Base-by-base conservation (phyloP, 1,139 yeast species). In the Scheffersomyces illinoinensis region DNA sequence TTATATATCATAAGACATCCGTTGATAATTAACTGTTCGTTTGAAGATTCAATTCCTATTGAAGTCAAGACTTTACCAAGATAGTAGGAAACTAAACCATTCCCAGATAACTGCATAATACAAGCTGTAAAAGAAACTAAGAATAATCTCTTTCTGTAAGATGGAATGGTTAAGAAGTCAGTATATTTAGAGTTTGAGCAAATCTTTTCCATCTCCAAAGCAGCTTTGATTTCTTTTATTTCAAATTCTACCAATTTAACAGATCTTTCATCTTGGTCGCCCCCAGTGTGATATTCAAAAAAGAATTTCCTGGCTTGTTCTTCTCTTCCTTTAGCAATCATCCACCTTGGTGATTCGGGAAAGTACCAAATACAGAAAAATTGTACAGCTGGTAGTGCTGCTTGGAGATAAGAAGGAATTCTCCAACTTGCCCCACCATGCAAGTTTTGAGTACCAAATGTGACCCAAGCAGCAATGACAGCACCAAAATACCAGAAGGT, bases 381-480 rank as follows among this genome's bases (percentile, higher is more conserved):
- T 53, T 68, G 71, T 43, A 67, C 33, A 8, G 68, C 67, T 52
- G 76, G 85, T 69, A 70, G 68, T 50, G 67, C 70, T 54, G 76
- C 79, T 68, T 84, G 87, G 61, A 82, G 67, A 61, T 76, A 76
- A 10, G 84, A 79, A 6, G 85, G 85, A 58, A 82, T 74, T 64
- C 77, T 74, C 85, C 85, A 82, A n/a, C 79, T 68, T 58, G 65
- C 66, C 62, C 75, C 71, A 52, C 64, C 65, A 43, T 63, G 54
- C n/a, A 78, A 62, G 18, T 68, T 67, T 59, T 77, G 73, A n/a
- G 85, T 77, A 55, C 87, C 87, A 61, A 75, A 82, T 2, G 85
- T 77, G 49, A 81, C 76, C 83, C 85, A 79, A 2, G 89, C 84
- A 8, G 88, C 88, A 54, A 85, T 64, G 48, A 82, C 69, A 7